A percentile compares a stretch with the other conserved stretches of the same genome.
Evolutionary conservation across 805 yeast species (phyloP).

Genomic region (Sungouiozyma ichnusensis): DNA sequence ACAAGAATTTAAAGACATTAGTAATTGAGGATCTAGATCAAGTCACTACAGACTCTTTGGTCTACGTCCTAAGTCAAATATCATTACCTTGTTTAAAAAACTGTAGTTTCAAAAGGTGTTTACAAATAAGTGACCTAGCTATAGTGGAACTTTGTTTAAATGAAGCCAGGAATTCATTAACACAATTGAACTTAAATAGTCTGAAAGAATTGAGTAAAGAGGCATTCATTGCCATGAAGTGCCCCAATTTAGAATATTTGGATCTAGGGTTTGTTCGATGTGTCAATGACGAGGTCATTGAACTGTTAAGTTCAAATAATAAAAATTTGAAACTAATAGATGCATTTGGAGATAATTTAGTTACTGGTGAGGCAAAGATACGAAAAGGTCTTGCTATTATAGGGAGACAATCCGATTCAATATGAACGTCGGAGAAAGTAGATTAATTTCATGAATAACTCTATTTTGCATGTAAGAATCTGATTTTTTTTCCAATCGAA

Average conservation of each 20-base stretch:
- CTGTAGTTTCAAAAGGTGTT: conserved; percentile 56
- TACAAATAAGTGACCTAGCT: conserved; percentile 52
- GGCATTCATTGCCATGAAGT: conserved; percentile 39
- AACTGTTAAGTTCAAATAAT: conserved; percentile 46
- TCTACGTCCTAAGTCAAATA: conserved; percentile 39
- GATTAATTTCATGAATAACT: neutral
- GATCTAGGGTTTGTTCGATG: conserved; percentile 75
- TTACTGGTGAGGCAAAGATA: conserved; percentile 44
- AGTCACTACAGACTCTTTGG: conserved; percentile 59
- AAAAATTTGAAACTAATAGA: conserved; percentile 56
- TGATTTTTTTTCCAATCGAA: no score
- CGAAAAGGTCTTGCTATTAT: conserved; percentile 50
- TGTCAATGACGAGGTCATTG: conserved; percentile 61
- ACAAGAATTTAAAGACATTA: conserved; percentile 37
- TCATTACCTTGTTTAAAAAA: conserved; percentile 48
- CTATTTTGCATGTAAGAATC: no score
- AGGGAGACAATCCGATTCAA: conserved; percentile 64
- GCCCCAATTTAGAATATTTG: conserved; percentile 52
- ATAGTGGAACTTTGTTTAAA: conserved; percentile 51
- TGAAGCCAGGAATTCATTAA: conserved; percentile 47
- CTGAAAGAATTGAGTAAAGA: conserved; percentile 44
- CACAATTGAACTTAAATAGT: conserved; percentile 65
- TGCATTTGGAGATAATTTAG: conserved; percentile 69
- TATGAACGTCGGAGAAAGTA: no score
- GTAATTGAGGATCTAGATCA: conserved; percentile 52